These are phyloP conservation scores for Colletotrichum noveboracense DNA, from an alignment of 2,329 filamentous ascomycete genomes.

Conservation along the genomic window DNA sequence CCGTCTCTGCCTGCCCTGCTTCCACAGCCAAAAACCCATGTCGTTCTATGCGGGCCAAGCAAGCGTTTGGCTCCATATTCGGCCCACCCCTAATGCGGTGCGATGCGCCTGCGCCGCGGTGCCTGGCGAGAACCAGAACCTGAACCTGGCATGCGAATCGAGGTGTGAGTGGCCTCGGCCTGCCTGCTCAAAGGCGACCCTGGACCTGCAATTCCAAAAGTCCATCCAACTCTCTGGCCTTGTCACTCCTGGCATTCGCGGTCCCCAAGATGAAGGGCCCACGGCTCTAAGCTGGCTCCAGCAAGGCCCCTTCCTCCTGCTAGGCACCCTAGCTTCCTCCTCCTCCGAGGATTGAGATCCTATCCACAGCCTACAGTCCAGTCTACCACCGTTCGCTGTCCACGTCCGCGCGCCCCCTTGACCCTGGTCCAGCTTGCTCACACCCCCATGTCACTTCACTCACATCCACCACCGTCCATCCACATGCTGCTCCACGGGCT, in stretches of 20 bases:
- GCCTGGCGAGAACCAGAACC: background rate
- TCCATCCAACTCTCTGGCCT: background rate
- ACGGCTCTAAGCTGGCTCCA: conserved; percentile 6
- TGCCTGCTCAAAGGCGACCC: background rate
- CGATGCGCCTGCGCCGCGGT: background rate
- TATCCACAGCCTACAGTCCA: background rate
- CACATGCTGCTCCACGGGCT: conserved; percentile 5
- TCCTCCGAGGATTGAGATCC: conserved; percentile 15
- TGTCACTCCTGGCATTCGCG: background rate
- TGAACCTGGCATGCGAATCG: background rate
- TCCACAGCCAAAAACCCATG: background rate
- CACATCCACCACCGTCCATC: background rate
- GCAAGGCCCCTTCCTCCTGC: background rate
- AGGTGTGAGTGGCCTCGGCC: conserved; percentile 7
- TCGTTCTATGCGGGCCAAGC: conserved; percentile 13
- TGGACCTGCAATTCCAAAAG: conserved; percentile 13
- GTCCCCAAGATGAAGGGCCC: conserved; percentile 17
- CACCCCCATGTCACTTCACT: background rate
- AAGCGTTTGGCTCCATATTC: conserved; percentile 11
- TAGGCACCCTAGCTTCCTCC: background rate
- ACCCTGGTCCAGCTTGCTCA: background rate
- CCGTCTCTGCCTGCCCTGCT: background rate
- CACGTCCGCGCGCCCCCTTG: background rate
- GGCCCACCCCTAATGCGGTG: conserved; percentile 9
- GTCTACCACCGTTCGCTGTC: background rate